Evolutionary conservation across 179 eudicot genomes (phyloP), one percentile per base, ranked within the genome.

Genomic region (Spergularia azorica): DNA sequence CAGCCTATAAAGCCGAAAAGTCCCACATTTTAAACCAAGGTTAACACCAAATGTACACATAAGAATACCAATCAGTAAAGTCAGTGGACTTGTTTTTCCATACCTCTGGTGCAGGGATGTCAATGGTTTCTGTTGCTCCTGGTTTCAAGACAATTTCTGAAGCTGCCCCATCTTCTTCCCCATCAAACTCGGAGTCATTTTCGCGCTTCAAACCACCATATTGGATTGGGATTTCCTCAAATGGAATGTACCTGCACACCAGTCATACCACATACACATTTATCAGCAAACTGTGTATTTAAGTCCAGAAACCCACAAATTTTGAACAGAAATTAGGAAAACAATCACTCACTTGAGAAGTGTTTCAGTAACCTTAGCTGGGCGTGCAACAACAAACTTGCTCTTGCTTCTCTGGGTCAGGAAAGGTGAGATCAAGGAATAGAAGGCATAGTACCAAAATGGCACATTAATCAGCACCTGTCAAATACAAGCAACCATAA

Each of bases 391-490:
- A 17, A 90, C 89, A 58, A 88, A 86, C 79, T 91, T 92, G 90
- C 87, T 91, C 86, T 87, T 92, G 67, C 89, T 91, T 79, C 91
- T 89, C 81, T 88, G 95, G 3, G 92, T 89, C 55, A 92, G 72
- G 87, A 89, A 88, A 43, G 97, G 92, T 11, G 89, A 81, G 13
- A 87, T 79, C 18, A 92, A 73, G 11, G 90, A 80, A 68, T 85
- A 77, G 82, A 88, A 89, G 3, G 91, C 93, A 64, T 86, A 81
- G 71, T 88, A 90, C 93, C 92, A 92, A 77, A 88, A 92, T 57
- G 97, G 95, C 65, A 87, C 95, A 86, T 92, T 92, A 73, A 92
- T 86, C 55, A 89, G 87, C 14, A 90, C 85, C 95, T 92, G 80
- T 57, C 55, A 63, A 66, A 67, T 10, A 20, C 51, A 43, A 62